phyloP scores from a whole-genome alignment of 345 rosid species.

The Acer saccharum region DNA sequence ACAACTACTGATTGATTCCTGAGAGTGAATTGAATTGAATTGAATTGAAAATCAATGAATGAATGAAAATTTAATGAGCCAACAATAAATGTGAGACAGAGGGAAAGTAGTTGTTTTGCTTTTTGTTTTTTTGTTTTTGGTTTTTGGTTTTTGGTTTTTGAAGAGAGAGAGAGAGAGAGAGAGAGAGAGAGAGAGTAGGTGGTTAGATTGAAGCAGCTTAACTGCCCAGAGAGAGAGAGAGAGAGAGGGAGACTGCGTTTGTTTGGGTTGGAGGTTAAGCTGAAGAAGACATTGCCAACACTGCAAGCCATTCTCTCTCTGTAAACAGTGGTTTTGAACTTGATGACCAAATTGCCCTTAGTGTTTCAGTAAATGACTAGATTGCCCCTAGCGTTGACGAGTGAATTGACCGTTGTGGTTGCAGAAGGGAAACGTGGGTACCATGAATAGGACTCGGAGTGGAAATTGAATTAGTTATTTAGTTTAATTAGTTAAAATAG shows the following conservation, averaged over 20 bases:
- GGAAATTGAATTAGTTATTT: no score
- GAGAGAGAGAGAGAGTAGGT: conserved; percentile 42
- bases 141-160: no score
- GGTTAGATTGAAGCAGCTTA: conserved; percentile 71
- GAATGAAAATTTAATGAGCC: conserved; percentile 23
- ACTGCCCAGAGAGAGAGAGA: conserved; percentile 44
- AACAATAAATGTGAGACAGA: conserved; percentile 6
- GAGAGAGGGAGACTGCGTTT: conserved; percentile 22
- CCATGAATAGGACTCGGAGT: background rate
- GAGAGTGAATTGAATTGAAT: background rate
- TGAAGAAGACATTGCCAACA: conserved; percentile 64
- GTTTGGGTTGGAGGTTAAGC: conserved; percentile 5
- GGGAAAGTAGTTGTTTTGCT: background rate
- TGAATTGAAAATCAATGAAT: conserved; percentile 16
- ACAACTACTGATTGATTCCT: background rate
- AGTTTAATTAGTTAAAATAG: background rate
- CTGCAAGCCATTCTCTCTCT: conserved; percentile 67
- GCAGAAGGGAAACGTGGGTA: conserved; percentile 4
- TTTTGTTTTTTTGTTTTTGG: background rate
- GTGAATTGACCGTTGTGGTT: background rate
- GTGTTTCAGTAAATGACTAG: background rate
- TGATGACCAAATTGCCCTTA: conserved; percentile 32
- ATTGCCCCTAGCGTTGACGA: background rate
- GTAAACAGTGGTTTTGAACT: background rate
- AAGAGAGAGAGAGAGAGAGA: conserved; percentile 10